Evolutionary conservation across 2,329 filamentous ascomycete species (phyloP).

Genomic region (Chaetomiaceae sp.): DNA sequence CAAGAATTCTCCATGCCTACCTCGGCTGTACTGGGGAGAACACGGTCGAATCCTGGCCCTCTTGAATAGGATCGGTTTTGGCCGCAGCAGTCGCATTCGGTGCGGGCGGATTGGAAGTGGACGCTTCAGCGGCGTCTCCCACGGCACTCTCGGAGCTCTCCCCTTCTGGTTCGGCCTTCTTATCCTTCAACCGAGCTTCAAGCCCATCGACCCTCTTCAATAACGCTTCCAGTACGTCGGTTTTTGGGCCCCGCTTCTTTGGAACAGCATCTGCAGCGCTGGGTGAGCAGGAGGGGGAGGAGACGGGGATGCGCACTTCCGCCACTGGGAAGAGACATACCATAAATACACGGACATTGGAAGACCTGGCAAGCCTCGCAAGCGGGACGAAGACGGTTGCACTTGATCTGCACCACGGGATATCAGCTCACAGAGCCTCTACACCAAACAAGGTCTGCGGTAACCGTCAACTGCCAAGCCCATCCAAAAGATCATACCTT

Average conservation of each 20-base stretch:
- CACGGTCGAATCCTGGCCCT: constrained; percentile 36
- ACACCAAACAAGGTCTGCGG: background rate
- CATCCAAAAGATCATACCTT: constrained; percentile 56
- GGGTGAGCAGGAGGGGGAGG: background rate
- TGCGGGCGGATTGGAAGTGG: constrained; percentile 18
- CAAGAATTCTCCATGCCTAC: constrained; percentile 25
- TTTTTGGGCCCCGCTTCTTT: constrained; percentile 87
- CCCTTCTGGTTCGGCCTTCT: constrained; percentile 42
- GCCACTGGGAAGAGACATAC: constrained; percentile 45
- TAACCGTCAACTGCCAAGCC: background rate
- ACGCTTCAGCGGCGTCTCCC: constrained; percentile 21
- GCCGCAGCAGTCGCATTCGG: constrained; percentile 29
- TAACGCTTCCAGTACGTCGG: constrained; percentile 79
- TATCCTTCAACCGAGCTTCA: constrained; percentile 72
- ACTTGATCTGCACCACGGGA: constrained; percentile 67
- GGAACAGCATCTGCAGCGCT: constrained; percentile 67
- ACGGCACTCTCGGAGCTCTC: constrained; percentile 28
- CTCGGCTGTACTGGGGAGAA: constrained; percentile 41
- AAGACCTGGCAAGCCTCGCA: constrained; percentile 90
- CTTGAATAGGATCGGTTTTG: constrained; percentile 33
- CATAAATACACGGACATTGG: constrained; percentile 82
- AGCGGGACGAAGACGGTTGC: constrained; percentile 76
- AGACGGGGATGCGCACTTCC: background rate
- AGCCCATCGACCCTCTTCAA: constrained; percentile 81
- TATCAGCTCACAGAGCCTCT: background rate